Conservation (phyloP, 345 rosid genomes). For the Dipteronia dyeriana region DNA sequence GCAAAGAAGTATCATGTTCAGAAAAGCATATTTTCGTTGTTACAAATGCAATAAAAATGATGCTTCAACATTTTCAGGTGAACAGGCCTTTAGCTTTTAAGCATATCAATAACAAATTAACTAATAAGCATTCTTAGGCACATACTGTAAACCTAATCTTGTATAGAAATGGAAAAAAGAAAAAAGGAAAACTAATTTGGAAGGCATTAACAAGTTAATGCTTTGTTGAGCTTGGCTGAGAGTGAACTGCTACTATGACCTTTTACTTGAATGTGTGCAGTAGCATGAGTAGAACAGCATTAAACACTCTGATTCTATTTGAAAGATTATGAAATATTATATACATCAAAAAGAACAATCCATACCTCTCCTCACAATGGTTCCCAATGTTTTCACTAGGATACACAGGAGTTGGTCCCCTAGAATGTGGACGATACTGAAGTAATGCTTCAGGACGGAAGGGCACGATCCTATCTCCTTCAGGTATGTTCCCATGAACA, state of each 20-base stretch:
- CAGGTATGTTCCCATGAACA: constrained; percentile 43
- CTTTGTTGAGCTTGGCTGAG: neutral
- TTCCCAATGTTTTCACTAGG: constrained; percentile 39
- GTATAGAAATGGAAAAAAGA: neutral
- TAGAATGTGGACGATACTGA: constrained; percentile 37
- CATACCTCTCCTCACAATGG: constrained; percentile 52
- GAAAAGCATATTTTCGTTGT: neutral
- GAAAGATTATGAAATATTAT: neutral
- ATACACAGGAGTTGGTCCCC: constrained; percentile 35
- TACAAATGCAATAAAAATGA: neutral
- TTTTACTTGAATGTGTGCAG: neutral
- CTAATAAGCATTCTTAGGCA: neutral
- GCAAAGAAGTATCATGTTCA: neutral
- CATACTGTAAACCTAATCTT: neutral
- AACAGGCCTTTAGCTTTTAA: neutral
- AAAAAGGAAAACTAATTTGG: neutral
- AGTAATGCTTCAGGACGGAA: constrained; percentile 30
- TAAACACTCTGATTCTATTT: neutral
- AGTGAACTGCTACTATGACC: neutral
- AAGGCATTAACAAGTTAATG: neutral
- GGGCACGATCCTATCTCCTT: constrained; percentile 43
- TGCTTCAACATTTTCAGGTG: neutral
- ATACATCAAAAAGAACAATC: neutral
- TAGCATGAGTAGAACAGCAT: neutral
- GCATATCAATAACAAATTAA: neutral